A percentile compares a stretch with the other conserved stretches of the same genome.
Evolutionary conservation across 176 grass and related monocot genomes (phyloP).

Genomic region (Juncus effusus): DNA sequence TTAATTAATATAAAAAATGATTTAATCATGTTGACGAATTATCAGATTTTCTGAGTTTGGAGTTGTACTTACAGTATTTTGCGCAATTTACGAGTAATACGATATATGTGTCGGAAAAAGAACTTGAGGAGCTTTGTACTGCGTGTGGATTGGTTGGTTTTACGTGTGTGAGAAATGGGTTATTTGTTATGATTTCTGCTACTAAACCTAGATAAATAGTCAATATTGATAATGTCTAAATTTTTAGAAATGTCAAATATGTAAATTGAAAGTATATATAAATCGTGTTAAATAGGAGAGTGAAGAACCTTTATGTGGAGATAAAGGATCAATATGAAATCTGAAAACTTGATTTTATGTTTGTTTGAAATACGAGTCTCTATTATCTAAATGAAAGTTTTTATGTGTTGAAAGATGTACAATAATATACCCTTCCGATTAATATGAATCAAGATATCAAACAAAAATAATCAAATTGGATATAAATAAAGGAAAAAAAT

Average conservation of each 20-base stretch:
- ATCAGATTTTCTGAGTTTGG: neutral
- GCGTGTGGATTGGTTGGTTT: conserved; percentile 76
- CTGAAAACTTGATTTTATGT: too few relatives aligned
- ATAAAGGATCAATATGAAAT: too few relatives aligned
- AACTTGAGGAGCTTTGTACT: conserved; percentile 74
- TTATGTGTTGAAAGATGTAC: too few relatives aligned
- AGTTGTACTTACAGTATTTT: conserved; percentile 49
- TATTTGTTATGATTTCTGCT: conserved; percentile 79
- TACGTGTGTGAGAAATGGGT: conserved; percentile 58
- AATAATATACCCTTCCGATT: too few relatives aligned
- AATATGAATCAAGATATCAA: too few relatives aligned
- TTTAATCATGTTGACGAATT: neutral
- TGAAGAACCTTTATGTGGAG: too few relatives aligned
- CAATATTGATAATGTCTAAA: neutral
- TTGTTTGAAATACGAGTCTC: too few relatives aligned
- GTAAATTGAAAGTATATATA: conserved; percentile 1
- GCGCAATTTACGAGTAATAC: conserved; percentile 48
- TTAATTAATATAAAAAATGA: conserved; percentile 9
- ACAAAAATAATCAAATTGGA: too few relatives aligned
- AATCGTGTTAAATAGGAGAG: too few relatives aligned
- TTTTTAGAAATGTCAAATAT: neutral
- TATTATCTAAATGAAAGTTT: too few relatives aligned
- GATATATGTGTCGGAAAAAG: conserved; percentile 64
- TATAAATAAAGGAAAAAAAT: neutral
- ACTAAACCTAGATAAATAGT: conserved; percentile 42